Evolutionary conservation across 2,329 filamentous ascomycete genomes (phyloP), one percentile per base, ranked within the genome.

Genomic region (Coniochaeta ligniaria): DNA sequence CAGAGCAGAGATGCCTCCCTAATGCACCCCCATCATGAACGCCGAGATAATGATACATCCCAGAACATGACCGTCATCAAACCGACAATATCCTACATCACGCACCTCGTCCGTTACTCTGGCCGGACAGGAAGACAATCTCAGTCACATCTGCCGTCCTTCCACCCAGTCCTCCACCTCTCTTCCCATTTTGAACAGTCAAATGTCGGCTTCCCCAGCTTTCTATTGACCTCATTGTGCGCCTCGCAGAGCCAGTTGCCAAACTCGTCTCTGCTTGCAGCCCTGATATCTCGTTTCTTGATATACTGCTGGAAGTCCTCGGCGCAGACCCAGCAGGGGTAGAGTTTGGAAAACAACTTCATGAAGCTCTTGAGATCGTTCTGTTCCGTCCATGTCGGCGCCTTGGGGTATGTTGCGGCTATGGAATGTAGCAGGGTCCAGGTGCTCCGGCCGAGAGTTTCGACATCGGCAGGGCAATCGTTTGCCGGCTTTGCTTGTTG

Each of bases 361-460:
- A 99, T 81, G 76, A 99, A 98, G 58, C 84, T 81, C 60, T 81
- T 80, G 67, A 96, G 88, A 67, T 97, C 89, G 33, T 78, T 77
- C 72, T 97, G 92, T 67, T 96, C 85, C 11, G 79, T 74, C 0
- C 79, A 73, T 0, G 87, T 84, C 0, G 95, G 92, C 8, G 72
- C 75, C 8, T 82, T 79, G 1, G 95, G 95, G 73, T 98, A 99
- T 16, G 85, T 85, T 0, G 93, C 95, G 16, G 94, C 91, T 65
- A 99, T 90, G 9, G 90, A 89, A 78, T 99, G 95, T 1, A 99
- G 85, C 22, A 99, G 83, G 0, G 92, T 97, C 95, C 95, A 99
- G 14, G 92, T 91, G 62, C 87, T 88, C 63, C 92, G 90, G 57
- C 95, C 95, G 5, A 99, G 86, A 17, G 81, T 77, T 71, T 96